Base-by-base conservation (phyloP, 2,329 filamentous ascomycete species). In the Claviceps digitariae region DNA sequence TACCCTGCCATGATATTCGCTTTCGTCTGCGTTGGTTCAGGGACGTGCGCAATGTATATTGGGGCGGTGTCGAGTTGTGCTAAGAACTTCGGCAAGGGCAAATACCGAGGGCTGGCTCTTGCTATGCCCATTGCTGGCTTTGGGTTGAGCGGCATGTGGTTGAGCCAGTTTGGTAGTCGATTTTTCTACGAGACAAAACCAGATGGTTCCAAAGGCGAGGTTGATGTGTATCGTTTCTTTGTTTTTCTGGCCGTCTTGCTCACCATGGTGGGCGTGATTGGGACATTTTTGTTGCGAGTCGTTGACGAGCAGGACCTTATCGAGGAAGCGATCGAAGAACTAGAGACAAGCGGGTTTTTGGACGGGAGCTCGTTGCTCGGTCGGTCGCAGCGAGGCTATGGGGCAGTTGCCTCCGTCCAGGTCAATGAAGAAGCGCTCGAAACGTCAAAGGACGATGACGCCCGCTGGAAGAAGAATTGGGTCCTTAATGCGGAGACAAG, bases 11-110 rank as follows among this genome's bases (percentile, higher is more conserved):
- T 98, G 91, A 73, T 96, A 6, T 65, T 88, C 52, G 84, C 90
- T 1, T 98, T 97, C 66, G 76, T 90, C 48, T 78, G 79, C 51
- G 82, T 98, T 54, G 93, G 93, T 1, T 78, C 84, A 57, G 91
- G 82, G 5, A 96, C 91, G 0, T 87, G 86, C 58, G 82, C 81
- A 67, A 90, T 97, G 82, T 98, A 97, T 67, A 76, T 97, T 53
- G 80, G 84, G 50, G 85, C 89, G 2, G 85, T 98, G n/a, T 91
- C 91, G 7, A 95, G 91, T 0, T 95, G 90, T 64, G 93, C 93
- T 38, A 98, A 98, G 81, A 98, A 97, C 71, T 98, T 97, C 70
- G 90, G 90, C 49, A 83, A 86, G 56, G 89, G 90, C 4, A 87
- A 84, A 63, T 84, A 94, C 63, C 86, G 91, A 62, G 93, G 93